A percentile compares a stretch with the other conserved stretches of the same genome.
These are phyloP conservation scores for Leucosporidium creatinivorum DNA, from an alignment of 768 basidiomycete species.

Conservation along the genomic window DNA sequence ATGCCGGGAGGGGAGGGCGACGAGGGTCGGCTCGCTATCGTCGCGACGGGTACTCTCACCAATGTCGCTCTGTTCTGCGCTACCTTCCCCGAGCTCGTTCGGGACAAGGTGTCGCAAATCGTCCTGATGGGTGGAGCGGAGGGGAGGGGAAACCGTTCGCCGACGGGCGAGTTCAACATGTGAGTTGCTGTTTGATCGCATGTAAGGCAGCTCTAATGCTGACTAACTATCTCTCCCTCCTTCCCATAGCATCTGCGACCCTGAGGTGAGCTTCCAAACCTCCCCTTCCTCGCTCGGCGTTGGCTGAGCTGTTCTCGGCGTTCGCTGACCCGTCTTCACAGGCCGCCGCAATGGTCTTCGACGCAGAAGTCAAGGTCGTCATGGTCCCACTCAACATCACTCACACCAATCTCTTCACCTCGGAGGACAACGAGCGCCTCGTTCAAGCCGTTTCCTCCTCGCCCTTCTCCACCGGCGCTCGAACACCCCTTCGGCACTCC, in stretches of 20 bases:
- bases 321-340: slow-evolving; percentile 63
- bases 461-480: slow-evolving; percentile 35
- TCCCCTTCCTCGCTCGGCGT: neutral
- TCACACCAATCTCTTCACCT: slow-evolving; percentile 70
- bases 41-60: slow-evolving; percentile 78
- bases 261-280: neutral
- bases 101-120: slow-evolving; percentile 56
- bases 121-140: slow-evolving; percentile 91
- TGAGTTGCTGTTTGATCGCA: neutral
- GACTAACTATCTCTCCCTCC: neutral
- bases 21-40: slow-evolving; percentile 48
- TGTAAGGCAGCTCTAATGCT: no score
- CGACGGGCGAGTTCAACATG: slow-evolving; percentile 50
- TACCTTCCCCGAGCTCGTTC: slow-evolving; percentile 49
- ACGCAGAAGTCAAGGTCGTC: slow-evolving; percentile 58
- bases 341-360: slow-evolving; percentile 71
- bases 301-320: no score
- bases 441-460: slow-evolving; percentile 44
- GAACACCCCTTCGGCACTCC: slow-evolving; percentile 57
- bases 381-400: slow-evolving; percentile 61
- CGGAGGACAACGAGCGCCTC: slow-evolving; percentile 51
- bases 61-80: slow-evolving; percentile 65
- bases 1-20: slow-evolving; percentile 48
- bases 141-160: slow-evolving; percentile 70
- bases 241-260: neutral